Evolutionary conservation across 2,329 filamentous ascomycete genomes (phyloP).

Genomic region (Aureobasidium sp.): DNA sequence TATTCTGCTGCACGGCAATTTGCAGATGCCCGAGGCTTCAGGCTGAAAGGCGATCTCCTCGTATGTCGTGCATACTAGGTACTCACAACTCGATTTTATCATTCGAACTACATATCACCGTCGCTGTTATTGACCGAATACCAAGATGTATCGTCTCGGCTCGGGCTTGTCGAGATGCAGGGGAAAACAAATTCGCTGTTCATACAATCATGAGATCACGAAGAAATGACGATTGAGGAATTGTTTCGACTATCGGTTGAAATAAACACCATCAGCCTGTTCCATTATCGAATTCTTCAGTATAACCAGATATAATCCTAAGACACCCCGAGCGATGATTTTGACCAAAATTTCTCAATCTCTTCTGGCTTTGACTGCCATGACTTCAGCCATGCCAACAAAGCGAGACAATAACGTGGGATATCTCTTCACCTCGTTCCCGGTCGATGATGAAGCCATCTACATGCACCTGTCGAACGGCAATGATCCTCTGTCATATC

Average conservation of each 20-base stretch:
- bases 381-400: neutral
- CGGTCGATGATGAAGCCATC: neutral
- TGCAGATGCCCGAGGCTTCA: neutral
- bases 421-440: neutral
- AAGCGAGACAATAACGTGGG: neutral
- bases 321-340: neutral
- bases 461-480: neutral
- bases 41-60: slow-evolving; percentile 7
- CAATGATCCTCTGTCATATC: neutral
- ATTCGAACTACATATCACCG: neutral
- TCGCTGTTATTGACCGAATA: neutral
- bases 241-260: neutral
- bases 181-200: neutral
- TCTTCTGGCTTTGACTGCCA: neutral
- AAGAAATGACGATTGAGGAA: neutral
- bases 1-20: neutral
- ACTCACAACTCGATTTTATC: neutral
- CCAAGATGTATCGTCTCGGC: neutral
- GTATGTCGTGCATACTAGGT: neutral
- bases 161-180: neutral
- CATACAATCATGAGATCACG: neutral
- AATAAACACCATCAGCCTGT: slow-evolving; percentile 6
- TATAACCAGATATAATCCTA: neutral
- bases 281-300: neutral
- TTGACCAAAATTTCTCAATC: neutral